Percentiles rank a stretch among this genome's conserved stretches.
phyloP scores from a whole-genome alignment of 371 early-diverging fungal genomes.

The Mycotypha africana region DNA sequence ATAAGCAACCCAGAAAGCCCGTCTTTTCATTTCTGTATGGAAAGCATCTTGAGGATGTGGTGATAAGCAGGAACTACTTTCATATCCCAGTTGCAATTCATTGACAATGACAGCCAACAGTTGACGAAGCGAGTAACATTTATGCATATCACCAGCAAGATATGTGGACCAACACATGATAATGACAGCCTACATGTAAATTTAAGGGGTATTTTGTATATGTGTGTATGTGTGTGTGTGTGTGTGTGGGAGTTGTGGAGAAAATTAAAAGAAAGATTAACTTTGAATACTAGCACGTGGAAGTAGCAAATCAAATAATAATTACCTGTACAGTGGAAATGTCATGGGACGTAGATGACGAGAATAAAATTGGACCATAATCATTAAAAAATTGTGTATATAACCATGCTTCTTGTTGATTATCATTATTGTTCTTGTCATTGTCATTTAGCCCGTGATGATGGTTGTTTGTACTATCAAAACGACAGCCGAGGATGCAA shows the following conservation, averaged over 20 bases:
- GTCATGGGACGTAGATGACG: slow-evolving; percentile 3
- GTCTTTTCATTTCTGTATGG: slow-evolving; percentile 30
- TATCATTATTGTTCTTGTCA: neutral
- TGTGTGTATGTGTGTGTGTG: too few relatives aligned
- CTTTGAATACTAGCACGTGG: neutral
- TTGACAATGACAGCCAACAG: slow-evolving; percentile 9
- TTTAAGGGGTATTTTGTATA: neutral
- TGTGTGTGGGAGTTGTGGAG: too few relatives aligned
- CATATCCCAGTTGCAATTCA: slow-evolving; percentile 4
- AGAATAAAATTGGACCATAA: too few relatives aligned
- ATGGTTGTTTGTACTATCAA: too few relatives aligned
- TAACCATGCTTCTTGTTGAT: slow-evolving; percentile 1
- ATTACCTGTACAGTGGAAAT: slow-evolving; percentile 28
- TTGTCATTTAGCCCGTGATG: neutral
- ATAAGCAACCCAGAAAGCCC: slow-evolving; percentile 35
- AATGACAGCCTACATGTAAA: slow-evolving; percentile 20
- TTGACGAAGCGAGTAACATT: slow-evolving; percentile 18
- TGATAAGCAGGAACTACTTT: too few relatives aligned
- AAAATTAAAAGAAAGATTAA: slow-evolving; percentile 1
- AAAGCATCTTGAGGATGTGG: slow-evolving; percentile 6
- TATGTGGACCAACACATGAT: slow-evolving; percentile 41
- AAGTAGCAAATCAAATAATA: neutral
- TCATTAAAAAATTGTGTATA: too few relatives aligned
- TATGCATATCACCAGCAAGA: slow-evolving; percentile 24
- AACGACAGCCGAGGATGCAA: slow-evolving; percentile 19